Evolutionary conservation across 805 yeast species (phyloP), one percentile per base, ranked within the genome.

Genomic region (Kregervanrija delftensis): DNA sequence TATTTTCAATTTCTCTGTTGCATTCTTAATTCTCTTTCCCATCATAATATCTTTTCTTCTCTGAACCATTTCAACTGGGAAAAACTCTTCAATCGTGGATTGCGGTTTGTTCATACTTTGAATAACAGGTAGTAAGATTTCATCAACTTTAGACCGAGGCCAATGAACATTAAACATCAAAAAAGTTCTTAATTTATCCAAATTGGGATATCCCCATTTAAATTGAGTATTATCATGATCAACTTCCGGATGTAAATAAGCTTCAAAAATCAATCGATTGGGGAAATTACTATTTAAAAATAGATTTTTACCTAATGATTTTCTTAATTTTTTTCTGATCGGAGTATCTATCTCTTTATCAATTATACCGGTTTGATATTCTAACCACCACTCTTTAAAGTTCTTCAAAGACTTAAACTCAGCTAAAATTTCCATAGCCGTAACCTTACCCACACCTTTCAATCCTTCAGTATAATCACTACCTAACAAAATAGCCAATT

Each of bases 391-490:
- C 51, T 56, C 52, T 28, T 65, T 73, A 69, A 70, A 76, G 57
- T 32, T 56, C 9, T 56, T 49, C 35, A 77, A 45, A 28, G 50
- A 48, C 1, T 76, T 79, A 64, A 91, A 93, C 54, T 90, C 95
- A 0, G 95, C 96, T 33, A 93, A 56, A 14, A 93, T 76, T 61
- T 93, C 97, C 78, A 88, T 78, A 0, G 96, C 93, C 14, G 83
- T 73, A 1, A 93, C 98, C 0, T 96, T 96, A 1, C 99, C 99
- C 48, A 93, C 74, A 2, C 98, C 96, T 46, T 86, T 83, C 33
- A 93, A 65, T 0, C 99, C 99, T 43, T 83, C 86, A 0, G 99
- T 90, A 60, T 93, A 93, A 65, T 93, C 99, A 62, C 96, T 87
- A 0, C 99, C 99, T 15, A 93, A 65, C 22, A 93, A 63, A 40